Percentiles rank a stretch among this genome's conserved stretches.
phyloP scores from a whole-genome alignment of 2,329 filamentous ascomycete species.

The Hypoxylon sp. region DNA sequence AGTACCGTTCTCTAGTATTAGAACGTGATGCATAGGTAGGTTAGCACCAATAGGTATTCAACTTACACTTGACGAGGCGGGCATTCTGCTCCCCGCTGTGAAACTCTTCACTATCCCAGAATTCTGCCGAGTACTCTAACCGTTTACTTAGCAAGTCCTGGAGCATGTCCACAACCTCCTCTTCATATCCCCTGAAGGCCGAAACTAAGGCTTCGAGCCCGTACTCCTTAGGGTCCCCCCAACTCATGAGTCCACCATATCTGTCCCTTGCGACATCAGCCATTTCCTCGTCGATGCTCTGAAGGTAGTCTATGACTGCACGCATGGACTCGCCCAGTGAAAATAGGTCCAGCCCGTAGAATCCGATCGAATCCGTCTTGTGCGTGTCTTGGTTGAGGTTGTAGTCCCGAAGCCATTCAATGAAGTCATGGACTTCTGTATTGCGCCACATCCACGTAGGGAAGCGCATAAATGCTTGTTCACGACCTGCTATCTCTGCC shows the following conservation, averaged over 20 bases:
- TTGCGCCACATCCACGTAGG: constrained; percentile 10
- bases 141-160: neutral
- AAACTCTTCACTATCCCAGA: neutral
- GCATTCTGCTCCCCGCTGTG: neutral
- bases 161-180: constrained; percentile 2
- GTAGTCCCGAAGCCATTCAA: neutral
- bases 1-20: too few species aligned
- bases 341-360: constrained; percentile 1
- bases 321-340: neutral
- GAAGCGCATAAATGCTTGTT: neutral
- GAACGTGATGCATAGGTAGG: too few species aligned
- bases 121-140: neutral
- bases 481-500: neutral
- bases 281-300: neutral
- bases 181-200: constrained; percentile 5
- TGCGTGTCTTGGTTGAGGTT: neutral
- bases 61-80: neutral
- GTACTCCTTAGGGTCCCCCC: constrained; percentile 6
- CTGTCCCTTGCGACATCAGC: constrained; percentile 3
- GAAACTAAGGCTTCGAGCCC: constrained; percentile 6
- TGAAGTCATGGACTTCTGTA: neutral
- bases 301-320: constrained; percentile 2
- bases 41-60: neutral
- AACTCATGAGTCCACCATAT: neutral
- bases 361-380: neutral